Percentiles rank a stretch among this genome's conserved stretches.
Conservation (phyloP, 2,329 filamentous ascomycete species). For the Niveomyces coronatus region DNA sequence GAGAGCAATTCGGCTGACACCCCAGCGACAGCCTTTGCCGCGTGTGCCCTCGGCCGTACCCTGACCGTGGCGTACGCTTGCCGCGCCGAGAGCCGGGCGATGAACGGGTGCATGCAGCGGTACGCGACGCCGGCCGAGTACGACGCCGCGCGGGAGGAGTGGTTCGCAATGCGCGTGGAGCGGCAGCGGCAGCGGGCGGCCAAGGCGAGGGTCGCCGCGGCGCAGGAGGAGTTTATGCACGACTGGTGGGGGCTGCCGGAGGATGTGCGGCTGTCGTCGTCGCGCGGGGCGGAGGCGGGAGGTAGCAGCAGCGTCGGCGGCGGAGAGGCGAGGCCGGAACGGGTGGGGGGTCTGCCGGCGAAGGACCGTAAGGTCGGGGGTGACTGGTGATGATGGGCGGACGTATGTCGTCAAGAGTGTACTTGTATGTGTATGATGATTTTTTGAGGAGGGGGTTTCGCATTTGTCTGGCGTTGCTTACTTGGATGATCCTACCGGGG, state of each 20-base stretch:
- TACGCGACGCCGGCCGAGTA: constrained; percentile 78
- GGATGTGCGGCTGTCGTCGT: constrained; percentile 40
- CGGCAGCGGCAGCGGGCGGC: constrained; percentile 57
- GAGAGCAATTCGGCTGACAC: too few species aligned
- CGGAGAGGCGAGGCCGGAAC: constrained; percentile 39
- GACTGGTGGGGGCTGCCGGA: constrained; percentile 59
- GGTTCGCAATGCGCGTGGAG: constrained; percentile 72
- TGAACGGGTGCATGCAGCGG: constrained; percentile 89
- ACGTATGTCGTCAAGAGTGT: background rate
- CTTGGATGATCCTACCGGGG: background rate
- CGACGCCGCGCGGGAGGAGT: constrained; percentile 84
- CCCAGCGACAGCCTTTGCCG: constrained; percentile 65
- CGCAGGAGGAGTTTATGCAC: constrained; percentile 54
- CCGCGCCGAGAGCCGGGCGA: constrained; percentile 64
- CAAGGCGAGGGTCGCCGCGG: constrained; percentile 46
- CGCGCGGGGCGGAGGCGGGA: constrained; percentile 42
- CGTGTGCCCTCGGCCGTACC: constrained; percentile 77
- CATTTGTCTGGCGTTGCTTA: constrained; percentile 11
- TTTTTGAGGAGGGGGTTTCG: constrained; percentile 2
- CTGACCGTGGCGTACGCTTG: constrained; percentile 83
- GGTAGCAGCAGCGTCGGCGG: too few species aligned
- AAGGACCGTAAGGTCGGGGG: constrained; percentile 23
- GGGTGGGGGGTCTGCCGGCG: constrained; percentile 43
- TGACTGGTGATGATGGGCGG: constrained; percentile 3
- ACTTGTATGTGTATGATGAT: constrained; percentile 9